These are phyloP conservation scores for Neonectria sp. DNA, from an alignment of 2,329 filamentous ascomycete species.

Conservation along the genomic window DNA sequence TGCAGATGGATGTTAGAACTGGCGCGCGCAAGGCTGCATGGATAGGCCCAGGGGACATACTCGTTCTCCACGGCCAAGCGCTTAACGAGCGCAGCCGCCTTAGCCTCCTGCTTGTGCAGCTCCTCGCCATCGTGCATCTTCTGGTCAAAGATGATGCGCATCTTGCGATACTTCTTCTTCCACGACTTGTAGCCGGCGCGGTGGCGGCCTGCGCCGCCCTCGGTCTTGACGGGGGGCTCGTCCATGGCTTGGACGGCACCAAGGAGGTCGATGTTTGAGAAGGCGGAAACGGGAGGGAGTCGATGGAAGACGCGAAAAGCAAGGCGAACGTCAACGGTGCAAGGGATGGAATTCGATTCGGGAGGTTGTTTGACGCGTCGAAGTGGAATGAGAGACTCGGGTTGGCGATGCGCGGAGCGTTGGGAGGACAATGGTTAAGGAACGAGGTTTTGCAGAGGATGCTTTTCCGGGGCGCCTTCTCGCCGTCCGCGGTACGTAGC, in stretches of 20 bases:
- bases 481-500: conserved; percentile 29
- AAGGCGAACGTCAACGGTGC: conserved; percentile 29
- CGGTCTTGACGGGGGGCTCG: conserved; percentile 57
- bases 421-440: conserved; percentile 23
- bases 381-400: conserved; percentile 25
- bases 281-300: conserved; percentile 14
- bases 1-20: conserved; percentile 56
- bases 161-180: conserved; percentile 97
- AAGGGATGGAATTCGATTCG: conserved; percentile 33
- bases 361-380: conserved; percentile 30
- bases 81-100: conserved; percentile 84
- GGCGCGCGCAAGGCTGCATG: conserved; percentile 18
- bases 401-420: conserved; percentile 27
- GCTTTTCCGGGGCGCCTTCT: conserved; percentile 29
- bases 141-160: conserved; percentile 84
- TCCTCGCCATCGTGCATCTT: conserved; percentile 86
- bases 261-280: conserved; percentile 30
- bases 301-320: conserved; percentile 34
- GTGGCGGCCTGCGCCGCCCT: conserved; percentile 60
- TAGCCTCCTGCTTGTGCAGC: conserved; percentile 85
- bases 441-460: conserved; percentile 28
- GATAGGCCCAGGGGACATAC: conserved; percentile 65
- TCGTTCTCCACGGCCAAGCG: conserved; percentile 93
- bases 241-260: conserved; percentile 46
- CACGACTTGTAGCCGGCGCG: conserved; percentile 75